Base-by-base conservation (phyloP, 805 yeast genomes). In the Metschnikowia chrysomelidarum region DNA sequence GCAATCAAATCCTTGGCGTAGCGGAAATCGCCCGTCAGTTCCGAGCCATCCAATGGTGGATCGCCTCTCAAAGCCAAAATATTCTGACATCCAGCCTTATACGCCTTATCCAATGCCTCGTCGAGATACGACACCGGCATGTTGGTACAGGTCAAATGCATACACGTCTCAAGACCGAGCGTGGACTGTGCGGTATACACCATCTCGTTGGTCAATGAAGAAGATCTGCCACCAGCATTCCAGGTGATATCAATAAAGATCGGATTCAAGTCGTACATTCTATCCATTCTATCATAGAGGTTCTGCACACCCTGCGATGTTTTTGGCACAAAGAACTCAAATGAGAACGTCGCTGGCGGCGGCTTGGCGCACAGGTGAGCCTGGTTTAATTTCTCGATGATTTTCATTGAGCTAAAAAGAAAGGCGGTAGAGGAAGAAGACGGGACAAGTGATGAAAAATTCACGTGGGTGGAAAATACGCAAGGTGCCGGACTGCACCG, bases 141-240 rank as follows among this genome's bases (percentile, higher is more conserved):
- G 53, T 89, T 91, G 12, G 97, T 88, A 56, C 98, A 93, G 2
- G 98, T 93, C 62, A 93, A 71, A 60, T 93, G 98, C 96, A 93
- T 89, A 59, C 98, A 93, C 0, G 98, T 91, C 54, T 91, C 98
- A 42, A 91, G 68, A 7, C 97, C 97, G 36, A 89, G 69, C 3
- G 87, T 89, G 2, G 89, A 80, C 50, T 89, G 95, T 1, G 97
- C 78, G 3, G 95, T 87, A 49, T 87, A 76, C 4, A 93, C 94
- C 76, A 93, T 82, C 48, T 93, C 98, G 22, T 88, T 83, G 16
- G 98, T 88, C 45, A 88, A 66, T 27, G 79, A 78, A 5, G 94
- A 80, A 32, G 83, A 63, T 30, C 94, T 73, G 5, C 98, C 98
- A 25, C 98, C 98, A 3, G 98, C 98, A 54, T 91, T 91, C 98